Percentiles rank a stretch among this genome's conserved stretches.
phyloP scores from a whole-genome alignment of 2,329 filamentous ascomycete species.

The Achaetomium macrosporum region DNA sequence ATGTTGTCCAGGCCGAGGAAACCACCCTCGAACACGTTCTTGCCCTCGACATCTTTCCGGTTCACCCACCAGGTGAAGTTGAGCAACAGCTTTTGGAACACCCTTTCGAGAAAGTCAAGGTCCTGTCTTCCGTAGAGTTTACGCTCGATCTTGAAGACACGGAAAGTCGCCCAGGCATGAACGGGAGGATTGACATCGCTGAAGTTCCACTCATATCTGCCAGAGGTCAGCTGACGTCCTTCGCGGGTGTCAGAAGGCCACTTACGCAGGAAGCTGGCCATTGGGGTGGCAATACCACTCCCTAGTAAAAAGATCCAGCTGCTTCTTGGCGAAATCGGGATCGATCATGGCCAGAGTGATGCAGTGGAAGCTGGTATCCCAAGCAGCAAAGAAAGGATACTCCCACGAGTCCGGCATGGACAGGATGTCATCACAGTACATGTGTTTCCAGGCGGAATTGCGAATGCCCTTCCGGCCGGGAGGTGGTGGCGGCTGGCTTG shows the following conservation, averaged over 20 bases:
- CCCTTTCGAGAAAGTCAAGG: slow-evolving; percentile 88
- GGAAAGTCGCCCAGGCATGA: slow-evolving; percentile 92
- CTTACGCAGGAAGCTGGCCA: slow-evolving; percentile 82
- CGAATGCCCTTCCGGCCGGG: slow-evolving; percentile 71
- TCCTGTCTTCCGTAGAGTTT: slow-evolving; percentile 96
- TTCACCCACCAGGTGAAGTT: slow-evolving; percentile 99
- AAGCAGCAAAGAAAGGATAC: slow-evolving; percentile 95
- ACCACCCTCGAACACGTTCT: slow-evolving; percentile 95
- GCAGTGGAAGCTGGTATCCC: slow-evolving; percentile 96
- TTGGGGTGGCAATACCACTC: slow-evolving; percentile 99
- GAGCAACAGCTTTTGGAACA: slow-evolving; percentile 90
- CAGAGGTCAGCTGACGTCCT: slow-evolving; percentile 17
- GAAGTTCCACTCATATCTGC: slow-evolving; percentile 87
- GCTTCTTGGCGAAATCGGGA: slow-evolving; percentile 96
- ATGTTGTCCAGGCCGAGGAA: slow-evolving; percentile 97
- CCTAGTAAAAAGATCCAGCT: slow-evolving; percentile 88
- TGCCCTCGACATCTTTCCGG: slow-evolving; percentile 86
- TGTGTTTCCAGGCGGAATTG: slow-evolving; percentile 88
- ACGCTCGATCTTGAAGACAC: slow-evolving; percentile 95
- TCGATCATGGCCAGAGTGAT: slow-evolving; percentile 96
- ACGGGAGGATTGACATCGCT: slow-evolving; percentile 95
- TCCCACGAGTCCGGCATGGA: slow-evolving; percentile 99
- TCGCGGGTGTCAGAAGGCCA: slow-evolving; percentile 13
- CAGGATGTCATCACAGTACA: slow-evolving; percentile 89
- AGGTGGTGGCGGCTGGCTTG: slow-evolving; percentile 79